Evolutionary conservation across 345 rosid species (phyloP).

Genomic region (Gossypium bickii): DNA sequence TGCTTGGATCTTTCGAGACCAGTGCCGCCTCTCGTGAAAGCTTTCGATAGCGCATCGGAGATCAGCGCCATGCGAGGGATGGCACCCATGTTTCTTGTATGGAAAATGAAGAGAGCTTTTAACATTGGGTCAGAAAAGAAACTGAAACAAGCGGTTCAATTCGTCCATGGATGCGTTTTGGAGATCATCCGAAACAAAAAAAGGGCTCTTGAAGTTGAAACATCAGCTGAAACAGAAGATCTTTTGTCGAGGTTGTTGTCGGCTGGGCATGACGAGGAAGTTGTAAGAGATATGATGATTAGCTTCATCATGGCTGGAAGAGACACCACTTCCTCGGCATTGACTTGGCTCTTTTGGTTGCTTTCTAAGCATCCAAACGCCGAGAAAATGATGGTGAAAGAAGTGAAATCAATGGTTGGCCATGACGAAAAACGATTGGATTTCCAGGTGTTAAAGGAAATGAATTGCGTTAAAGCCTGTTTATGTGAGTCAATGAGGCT

Average conservation of each 20-base stretch:
- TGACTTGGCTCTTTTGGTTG: conserved; percentile 76
- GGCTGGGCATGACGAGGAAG: conserved; percentile 41
- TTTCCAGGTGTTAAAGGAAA: conserved; percentile 38
- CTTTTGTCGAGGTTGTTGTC: conserved; percentile 50
- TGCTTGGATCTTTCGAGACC: conserved; percentile 47
- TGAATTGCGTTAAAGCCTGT: conserved; percentile 52
- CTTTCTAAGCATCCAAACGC: conserved; percentile 32
- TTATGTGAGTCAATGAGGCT: conserved; percentile 68
- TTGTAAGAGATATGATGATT: conserved; percentile 52
- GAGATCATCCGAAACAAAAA: conserved; percentile 42
- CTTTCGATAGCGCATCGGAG: conserved; percentile 51
- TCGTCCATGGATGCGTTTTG: conserved; percentile 30
- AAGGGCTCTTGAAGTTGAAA: conserved; percentile 19
- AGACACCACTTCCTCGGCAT: conserved; percentile 63
- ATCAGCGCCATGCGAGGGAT: conserved; percentile 54
- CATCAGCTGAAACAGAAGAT: conserved; percentile 18
- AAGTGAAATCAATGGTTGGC: conserved; percentile 24
- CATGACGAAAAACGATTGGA: conserved; percentile 14
- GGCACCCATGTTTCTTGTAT: conserved; percentile 42
- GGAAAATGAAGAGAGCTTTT: conserved; percentile 59
- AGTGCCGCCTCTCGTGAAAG: conserved; percentile 35
- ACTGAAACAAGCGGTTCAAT: conserved; percentile 38
- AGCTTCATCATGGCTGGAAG: conserved; percentile 74
- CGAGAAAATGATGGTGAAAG: conserved; percentile 30
- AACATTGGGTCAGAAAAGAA: conserved; percentile 56